Base-by-base conservation (phyloP, 257 asterid genomes). In the Salvia rosmarinus region DNA sequence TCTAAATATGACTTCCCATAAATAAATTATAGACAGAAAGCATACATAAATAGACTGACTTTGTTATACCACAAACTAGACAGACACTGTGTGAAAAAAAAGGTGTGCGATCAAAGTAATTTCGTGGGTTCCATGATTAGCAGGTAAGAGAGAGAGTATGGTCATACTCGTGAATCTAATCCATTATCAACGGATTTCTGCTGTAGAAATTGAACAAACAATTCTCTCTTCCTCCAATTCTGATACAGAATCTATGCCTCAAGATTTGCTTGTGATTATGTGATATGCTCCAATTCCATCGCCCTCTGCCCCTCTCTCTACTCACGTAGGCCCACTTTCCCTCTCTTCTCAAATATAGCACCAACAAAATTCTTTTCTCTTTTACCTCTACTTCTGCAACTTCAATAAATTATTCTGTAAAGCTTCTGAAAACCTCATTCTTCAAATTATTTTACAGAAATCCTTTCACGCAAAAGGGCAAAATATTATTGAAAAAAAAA, bases 321-420 rank as follows among this genome's bases (percentile, higher is more conserved):
- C 16, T 7, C 51, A 23, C 12, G 20, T 17, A 78, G 80, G 65
- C 72, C 83, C 90, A 21, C 56, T 64, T 14, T 64, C 70, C 44
- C 70, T 44, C 49, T 78, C 56, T 57, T 12, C 74, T 16, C 72
- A n/a, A n/a, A n/a, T n/a, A n/a, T 34, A 64, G 34, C 77, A 80
- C 78, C 72, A 72, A 76, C 80, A 73, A 39, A 76, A 78, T 83
- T 81, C 79, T 73, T 23, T 35, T 65, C 39, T 6, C 19, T 68
- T 40, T 54, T 34, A 25, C 70, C 78, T 50, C 37, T 34, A 30
- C 51, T 32, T 67, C 80, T 82, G 73, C 78, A 72, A 42, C 75
- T 66, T 42, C 78, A 77, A 66, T 83, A 81, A 84, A 82, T 79
- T 75, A 82, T 77, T 73, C 63, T 21, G 39, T 75, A 80, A 69